A percentile compares a stretch with the other conserved stretches of the same genome.
Evolutionary conservation across 805 yeast species (phyloP).

Genomic region (Cyberlindnera maritima): DNA sequence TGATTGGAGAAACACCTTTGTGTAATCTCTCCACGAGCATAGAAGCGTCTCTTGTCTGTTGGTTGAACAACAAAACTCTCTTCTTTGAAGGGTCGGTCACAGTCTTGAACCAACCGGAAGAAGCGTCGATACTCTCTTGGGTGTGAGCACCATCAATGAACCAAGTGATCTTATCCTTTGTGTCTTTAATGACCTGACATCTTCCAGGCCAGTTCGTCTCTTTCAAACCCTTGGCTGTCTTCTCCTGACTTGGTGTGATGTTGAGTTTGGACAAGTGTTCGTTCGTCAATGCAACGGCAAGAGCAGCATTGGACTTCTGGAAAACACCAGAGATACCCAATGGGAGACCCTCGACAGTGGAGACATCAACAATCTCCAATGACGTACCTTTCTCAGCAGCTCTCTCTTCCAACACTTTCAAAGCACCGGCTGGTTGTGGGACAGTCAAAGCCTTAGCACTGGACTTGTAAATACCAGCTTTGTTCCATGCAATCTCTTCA

Average conservation of each 20-base stretch:
- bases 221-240: constrained; percentile 51
- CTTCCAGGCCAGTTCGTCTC: constrained; percentile 91
- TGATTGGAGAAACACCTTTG: constrained; percentile 38
- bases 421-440: constrained; percentile 52
- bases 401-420: constrained; percentile 56
- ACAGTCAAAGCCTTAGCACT: constrained; percentile 68
- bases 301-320: constrained; percentile 81
- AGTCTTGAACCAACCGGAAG: constrained; percentile 73
- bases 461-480: constrained; percentile 84
- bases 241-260: constrained; percentile 28
- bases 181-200: constrained; percentile 64
- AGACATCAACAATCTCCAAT: constrained; percentile 48
- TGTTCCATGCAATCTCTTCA: constrained; percentile 92
- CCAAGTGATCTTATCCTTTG: constrained; percentile 55
- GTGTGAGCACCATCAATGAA: constrained; percentile 96
- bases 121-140: constrained; percentile 77
- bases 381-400: constrained; percentile 61
- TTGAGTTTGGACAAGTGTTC: constrained; percentile 56
- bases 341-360: constrained; percentile 31
- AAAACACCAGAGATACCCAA: constrained; percentile 83
- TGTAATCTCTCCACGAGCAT: constrained; percentile 56
- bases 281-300: constrained; percentile 72
- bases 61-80: constrained; percentile 76
- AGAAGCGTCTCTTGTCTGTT: constrained; percentile 86
- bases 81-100: constrained; percentile 33